Evolutionary conservation across 768 basidiomycete species (phyloP).

Genomic region (Phlebiopsis flavidoalba): DNA sequence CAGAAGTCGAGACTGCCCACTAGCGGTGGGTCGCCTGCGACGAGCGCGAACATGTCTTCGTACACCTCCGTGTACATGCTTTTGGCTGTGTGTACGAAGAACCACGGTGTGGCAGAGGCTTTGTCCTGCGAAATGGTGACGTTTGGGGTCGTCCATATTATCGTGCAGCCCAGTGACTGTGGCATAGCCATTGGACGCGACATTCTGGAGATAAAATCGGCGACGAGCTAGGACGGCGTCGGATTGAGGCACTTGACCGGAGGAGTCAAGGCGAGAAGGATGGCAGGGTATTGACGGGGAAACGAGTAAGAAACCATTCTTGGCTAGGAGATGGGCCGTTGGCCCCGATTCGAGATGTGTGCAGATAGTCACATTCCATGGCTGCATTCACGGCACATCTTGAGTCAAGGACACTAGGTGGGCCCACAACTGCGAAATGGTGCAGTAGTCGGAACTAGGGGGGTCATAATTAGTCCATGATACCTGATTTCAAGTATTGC

Average conservation of each 20-base stretch:
- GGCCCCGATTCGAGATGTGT: background rate
- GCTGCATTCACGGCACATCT: background rate
- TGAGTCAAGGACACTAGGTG: background rate
- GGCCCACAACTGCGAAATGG: background rate
- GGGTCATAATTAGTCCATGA: background rate
- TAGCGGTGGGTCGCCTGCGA: background rate
- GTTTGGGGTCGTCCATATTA: background rate
- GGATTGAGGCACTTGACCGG: too few species aligned
- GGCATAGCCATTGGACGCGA: background rate
- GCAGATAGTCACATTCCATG: background rate
- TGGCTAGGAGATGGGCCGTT: background rate
- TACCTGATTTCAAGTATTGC: background rate
- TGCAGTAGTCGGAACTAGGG: background rate
- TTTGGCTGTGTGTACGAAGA: background rate
- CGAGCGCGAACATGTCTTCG: background rate
- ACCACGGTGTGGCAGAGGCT: background rate
- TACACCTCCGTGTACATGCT: background rate
- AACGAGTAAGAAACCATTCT: background rate
- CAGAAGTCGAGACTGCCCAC: background rate
- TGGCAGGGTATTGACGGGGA: background rate
- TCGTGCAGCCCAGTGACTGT: background rate
- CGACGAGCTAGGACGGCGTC: background rate
- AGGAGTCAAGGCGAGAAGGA: too few species aligned
- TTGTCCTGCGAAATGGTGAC: background rate
- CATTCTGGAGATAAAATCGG: background rate